These are phyloP conservation scores for Fusarium secorum DNA, from an alignment of 2,329 filamentous ascomycete genomes.

Conservation along the genomic window DNA sequence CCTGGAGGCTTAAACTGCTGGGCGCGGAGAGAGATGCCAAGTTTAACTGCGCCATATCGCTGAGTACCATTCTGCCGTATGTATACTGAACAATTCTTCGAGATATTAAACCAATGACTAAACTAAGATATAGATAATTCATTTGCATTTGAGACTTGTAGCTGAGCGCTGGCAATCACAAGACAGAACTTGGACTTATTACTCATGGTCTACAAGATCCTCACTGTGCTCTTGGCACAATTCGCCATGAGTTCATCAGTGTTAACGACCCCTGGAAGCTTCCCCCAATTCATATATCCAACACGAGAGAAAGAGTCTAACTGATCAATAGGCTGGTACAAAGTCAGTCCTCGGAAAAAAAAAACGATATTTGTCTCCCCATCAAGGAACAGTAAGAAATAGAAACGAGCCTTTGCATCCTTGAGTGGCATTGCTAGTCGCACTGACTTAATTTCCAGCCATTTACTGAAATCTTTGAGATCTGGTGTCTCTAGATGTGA, in stretches of 20 bases:
- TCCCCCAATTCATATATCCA: not conserved
- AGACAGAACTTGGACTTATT: fast-evolving
- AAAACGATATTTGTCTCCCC: not conserved
- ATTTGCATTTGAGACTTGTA: not conserved
- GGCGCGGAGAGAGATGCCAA: not conserved
- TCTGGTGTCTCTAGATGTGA: not conserved
- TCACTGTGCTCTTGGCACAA: not conserved
- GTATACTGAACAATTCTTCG: fast-evolving
- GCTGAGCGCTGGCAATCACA: not conserved
- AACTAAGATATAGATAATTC: not conserved
- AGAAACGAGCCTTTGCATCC: not conserved
- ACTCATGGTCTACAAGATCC: not conserved
- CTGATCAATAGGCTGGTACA: not conserved
- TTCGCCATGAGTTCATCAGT: not conserved
- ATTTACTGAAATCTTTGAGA: not conserved
- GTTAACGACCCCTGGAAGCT: not conserved
- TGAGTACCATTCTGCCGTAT: fast-evolving
- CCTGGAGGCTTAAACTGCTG: fast-evolving
- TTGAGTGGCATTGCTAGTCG: not conserved
- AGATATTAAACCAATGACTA: fast-evolving
- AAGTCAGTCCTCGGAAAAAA: not conserved
- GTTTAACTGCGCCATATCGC: no score
- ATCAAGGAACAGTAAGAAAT: not conserved
- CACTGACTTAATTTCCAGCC: not conserved
- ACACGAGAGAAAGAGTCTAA: not conserved